phyloP scores from a whole-genome alignment of 352 stramenopile genomes.

The Phytopythium cucurbitacearum region DNA sequence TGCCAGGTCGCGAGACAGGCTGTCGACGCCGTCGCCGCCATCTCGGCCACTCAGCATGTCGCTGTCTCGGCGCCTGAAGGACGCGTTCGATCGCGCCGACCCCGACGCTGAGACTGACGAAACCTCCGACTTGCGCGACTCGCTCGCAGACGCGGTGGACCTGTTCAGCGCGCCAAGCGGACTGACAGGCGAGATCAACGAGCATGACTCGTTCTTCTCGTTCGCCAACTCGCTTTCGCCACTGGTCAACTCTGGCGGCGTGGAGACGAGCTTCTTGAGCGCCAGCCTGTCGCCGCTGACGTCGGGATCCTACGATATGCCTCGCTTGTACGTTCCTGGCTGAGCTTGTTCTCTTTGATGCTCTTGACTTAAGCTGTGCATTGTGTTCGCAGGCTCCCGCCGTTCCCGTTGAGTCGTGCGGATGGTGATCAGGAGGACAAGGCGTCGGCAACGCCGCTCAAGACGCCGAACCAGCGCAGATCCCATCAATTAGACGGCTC shows the following conservation, averaged over 20 bases:
- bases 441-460: neutral
- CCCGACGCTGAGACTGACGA: conserved; percentile 8
- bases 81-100: conserved; percentile 31
- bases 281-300: conserved; percentile 56
- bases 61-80: conserved; percentile 28
- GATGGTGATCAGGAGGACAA: conserved; percentile 9
- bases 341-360: neutral
- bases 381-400: conserved; percentile 39
- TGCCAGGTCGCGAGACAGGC: neutral
- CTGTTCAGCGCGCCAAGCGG: conserved; percentile 40
- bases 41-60: conserved; percentile 13
- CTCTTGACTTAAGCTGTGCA: neutral
- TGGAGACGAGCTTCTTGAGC: conserved; percentile 59
- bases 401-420: conserved; percentile 40
- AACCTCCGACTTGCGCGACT: conserved; percentile 6
- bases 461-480: conserved; percentile 1
- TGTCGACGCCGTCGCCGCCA: conserved; percentile 23
- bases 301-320: conserved; percentile 49
- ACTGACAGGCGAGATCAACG: conserved; percentile 23
- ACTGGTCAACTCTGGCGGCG: conserved; percentile 47
- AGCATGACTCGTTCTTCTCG: conserved; percentile 80
- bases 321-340: conserved; percentile 49
- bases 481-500: conserved; percentile 9
- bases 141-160: conserved; percentile 17
- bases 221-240: conserved; percentile 75